phyloP scores from a whole-genome alignment of 352 stramenopile species.

The Globisporangium apiculatum region DNA sequence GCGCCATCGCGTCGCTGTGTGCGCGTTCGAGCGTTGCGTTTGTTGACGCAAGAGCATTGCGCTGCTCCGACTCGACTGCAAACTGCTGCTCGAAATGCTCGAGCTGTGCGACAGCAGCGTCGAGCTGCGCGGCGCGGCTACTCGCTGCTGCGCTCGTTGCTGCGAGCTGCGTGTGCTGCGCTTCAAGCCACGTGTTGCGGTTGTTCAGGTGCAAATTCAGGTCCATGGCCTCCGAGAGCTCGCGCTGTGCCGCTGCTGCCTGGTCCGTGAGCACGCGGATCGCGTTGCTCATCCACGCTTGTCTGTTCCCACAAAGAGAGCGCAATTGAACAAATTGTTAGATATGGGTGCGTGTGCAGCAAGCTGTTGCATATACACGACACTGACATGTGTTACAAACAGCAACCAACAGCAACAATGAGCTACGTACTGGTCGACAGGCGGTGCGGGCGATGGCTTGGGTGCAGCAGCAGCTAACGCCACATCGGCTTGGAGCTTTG shows the following conservation, averaged over 20 bases:
- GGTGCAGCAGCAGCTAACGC: constrained; percentile 2
- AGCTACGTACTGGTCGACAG: constrained; percentile 30
- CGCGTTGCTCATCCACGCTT: constrained; percentile 36
- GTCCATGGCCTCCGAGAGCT: constrained; percentile 80
- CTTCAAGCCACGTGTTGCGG: constrained; percentile 72
- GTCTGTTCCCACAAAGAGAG: neutral
- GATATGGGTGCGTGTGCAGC: no score
- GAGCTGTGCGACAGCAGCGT: constrained; percentile 22
- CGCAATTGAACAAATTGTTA: neutral
- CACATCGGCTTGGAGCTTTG: constrained; percentile 23
- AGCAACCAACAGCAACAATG: neutral
- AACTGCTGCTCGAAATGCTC: constrained; percentile 23
- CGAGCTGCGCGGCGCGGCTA: constrained; percentile 4
- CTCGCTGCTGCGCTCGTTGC: no score
- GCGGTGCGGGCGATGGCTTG: neutral
- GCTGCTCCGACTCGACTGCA: no score
- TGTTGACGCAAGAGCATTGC: no score
- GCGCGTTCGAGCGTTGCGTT: neutral
- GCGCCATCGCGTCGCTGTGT: neutral
- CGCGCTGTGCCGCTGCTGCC: constrained; percentile 53
- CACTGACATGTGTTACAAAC: neutral
- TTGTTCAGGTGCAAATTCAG: constrained; percentile 76
- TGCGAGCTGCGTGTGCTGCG: constrained; percentile 22
- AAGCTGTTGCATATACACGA: no score
- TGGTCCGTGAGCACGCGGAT: constrained; percentile 71